Evolutionary conservation across 2,329 filamentous ascomycete species (phyloP).

Genomic region (Claviceps paspali): DNA sequence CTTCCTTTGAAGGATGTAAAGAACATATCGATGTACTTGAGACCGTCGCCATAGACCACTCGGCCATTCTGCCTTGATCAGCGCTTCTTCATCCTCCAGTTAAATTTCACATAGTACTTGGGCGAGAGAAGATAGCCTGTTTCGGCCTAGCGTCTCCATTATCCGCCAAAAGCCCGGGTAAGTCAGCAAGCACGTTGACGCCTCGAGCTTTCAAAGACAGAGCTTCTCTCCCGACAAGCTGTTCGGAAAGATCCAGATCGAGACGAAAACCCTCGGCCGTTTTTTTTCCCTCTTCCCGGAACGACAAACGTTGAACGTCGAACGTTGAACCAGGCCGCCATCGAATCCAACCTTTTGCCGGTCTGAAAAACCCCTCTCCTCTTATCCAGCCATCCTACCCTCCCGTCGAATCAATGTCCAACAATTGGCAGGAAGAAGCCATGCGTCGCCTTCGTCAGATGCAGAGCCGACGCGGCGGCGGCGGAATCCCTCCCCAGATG

Average conservation of each 20-base stretch:
- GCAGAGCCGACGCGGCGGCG: constrained; percentile 26
- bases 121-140: neutral
- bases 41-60: constrained; percentile 12
- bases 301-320: no score
- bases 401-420: no score
- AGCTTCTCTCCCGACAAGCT: neutral
- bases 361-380: no score
- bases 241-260: no score
- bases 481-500: constrained; percentile 22
- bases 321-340: no score
- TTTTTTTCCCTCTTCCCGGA: no score
- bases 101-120: neutral
- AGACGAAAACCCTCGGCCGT: constrained; percentile 2
- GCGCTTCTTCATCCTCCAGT: accelerated
- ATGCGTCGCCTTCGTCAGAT: constrained; percentile 35
- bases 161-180: constrained; percentile 2
- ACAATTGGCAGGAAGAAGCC: constrained; percentile 34
- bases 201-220: neutral
- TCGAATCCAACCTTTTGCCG: no score
- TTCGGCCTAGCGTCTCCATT: neutral
- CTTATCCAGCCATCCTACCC: no score
- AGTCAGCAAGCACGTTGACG: constrained; percentile 6
- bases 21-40: constrained; percentile 10
- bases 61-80: constrained; percentile 11
- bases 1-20: constrained; percentile 8